Conservation (phyloP, 768 basidiomycete species). For the Naganishia randhawae region DNA sequence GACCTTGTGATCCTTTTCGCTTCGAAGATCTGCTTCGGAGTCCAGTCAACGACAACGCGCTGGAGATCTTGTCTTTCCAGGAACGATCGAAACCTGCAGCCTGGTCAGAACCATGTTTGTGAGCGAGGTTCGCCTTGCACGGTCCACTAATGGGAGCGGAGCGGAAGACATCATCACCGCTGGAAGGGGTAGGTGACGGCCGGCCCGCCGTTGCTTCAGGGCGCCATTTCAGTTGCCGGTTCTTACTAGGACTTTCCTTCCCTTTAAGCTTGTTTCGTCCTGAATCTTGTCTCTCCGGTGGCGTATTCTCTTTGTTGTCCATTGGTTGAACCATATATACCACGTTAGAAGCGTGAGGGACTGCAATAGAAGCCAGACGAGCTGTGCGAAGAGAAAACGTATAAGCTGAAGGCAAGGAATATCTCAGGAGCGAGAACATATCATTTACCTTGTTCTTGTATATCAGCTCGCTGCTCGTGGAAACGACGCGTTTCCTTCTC, state of each 20-base stretch:
- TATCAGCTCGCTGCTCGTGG: background rate
- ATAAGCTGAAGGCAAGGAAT: background rate
- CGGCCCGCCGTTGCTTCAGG: background rate
- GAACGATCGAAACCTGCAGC: background rate
- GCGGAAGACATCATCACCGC: background rate
- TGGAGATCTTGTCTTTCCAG: conserved; percentile 8
- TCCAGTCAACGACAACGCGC: conserved; percentile 2
- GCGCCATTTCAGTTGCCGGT: background rate
- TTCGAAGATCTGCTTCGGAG: background rate
- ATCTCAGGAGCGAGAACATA: background rate
- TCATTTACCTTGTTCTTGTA: conserved; percentile 2
- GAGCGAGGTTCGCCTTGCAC: background rate
- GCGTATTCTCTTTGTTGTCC: conserved; percentile 1
- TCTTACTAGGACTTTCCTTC: background rate
- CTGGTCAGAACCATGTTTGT: background rate
- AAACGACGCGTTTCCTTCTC: background rate
- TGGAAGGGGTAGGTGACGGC: background rate
- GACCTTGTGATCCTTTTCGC: background rate
- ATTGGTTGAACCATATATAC: background rate
- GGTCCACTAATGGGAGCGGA: background rate
- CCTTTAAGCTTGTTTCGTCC: background rate
- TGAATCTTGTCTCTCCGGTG: too few relatives aligned
- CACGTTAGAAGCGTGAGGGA: background rate
- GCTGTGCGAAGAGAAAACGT: background rate
- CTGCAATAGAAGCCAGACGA: background rate